phyloP scores from a whole-genome alignment of 2,329 filamentous ascomycete species.

The Alternaria atra region DNA sequence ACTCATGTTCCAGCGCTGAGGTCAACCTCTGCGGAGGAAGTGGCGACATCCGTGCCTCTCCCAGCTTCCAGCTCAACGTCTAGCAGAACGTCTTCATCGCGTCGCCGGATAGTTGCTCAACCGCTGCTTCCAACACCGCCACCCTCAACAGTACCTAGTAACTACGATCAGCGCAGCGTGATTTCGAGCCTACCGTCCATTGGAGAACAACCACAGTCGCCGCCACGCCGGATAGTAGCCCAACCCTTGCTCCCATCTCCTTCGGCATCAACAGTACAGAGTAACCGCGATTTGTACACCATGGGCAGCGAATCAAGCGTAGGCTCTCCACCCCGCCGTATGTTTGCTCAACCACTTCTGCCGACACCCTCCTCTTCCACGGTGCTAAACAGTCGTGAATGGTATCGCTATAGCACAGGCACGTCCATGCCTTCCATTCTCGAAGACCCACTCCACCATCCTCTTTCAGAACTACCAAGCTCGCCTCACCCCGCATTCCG shows the following conservation, averaged over 20 bases:
- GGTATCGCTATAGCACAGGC: constrained; percentile 31
- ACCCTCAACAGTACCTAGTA: constrained; percentile 37
- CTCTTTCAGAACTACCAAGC: constrained; percentile 8
- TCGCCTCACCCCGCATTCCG: constrained; percentile 34
- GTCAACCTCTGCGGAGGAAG: constrained; percentile 25
- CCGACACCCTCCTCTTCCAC: constrained; percentile 44
- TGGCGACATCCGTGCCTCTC: constrained; percentile 29
- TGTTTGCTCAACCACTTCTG: constrained; percentile 37
- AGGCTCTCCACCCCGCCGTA: constrained; percentile 26
- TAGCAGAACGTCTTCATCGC: constrained; percentile 22
- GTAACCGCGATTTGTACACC: constrained; percentile 26
- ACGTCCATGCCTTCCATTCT: constrained; percentile 47
- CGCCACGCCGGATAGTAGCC: constrained; percentile 33
- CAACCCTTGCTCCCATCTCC: constrained; percentile 45
- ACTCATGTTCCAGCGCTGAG: constrained; percentile 43
- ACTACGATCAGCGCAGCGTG: constrained; percentile 33
- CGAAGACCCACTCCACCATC: constrained; percentile 34
- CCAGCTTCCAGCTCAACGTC: constrained; percentile 23
- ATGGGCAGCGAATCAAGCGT: constrained; percentile 2
- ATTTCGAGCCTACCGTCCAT: constrained; percentile 38
- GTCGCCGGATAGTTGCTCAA: constrained; percentile 36
- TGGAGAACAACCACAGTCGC: constrained; percentile 28
- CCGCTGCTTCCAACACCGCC: constrained; percentile 46
- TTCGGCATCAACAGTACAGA: constrained; percentile 39
- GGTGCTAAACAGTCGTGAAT: constrained; percentile 32